A percentile compares a stretch with the other conserved stretches of the same genome.
phyloP scores from a whole-genome alignment of 2,329 filamentous ascomycete genomes.

The Gremmenia infestans region DNA sequence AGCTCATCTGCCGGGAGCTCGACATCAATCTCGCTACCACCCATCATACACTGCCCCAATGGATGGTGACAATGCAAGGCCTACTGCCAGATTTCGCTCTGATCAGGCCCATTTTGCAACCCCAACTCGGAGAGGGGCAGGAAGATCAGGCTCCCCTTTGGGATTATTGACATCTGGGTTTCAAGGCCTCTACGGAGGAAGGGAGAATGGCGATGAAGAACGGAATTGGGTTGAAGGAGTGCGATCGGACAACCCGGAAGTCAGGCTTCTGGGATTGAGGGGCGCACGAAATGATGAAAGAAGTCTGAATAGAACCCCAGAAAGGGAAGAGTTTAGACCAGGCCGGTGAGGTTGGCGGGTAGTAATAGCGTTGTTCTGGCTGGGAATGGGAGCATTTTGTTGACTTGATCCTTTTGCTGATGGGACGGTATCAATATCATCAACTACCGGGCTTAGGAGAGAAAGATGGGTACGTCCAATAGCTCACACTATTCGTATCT shows the following conservation, averaged over 20 bases:
- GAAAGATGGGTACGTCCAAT: too few relatives aligned
- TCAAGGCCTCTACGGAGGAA: slow-evolving; percentile 43
- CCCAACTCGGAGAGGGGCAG: slow-evolving; percentile 10
- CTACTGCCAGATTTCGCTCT: not conserved
- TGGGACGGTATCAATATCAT: too few relatives aligned
- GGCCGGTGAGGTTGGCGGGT: not conserved
- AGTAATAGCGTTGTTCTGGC: not conserved
- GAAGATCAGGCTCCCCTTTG: slow-evolving; percentile 33
- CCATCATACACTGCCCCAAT: slow-evolving; percentile 41
- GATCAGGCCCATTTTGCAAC: not conserved
- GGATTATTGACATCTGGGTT: slow-evolving; percentile 42
- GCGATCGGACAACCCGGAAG: slow-evolving; percentile 31
- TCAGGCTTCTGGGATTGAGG: slow-evolving; percentile 20
- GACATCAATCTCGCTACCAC: slow-evolving; percentile 40
- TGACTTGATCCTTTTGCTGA: too few relatives aligned
- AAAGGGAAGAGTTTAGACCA: slow-evolving; percentile 24
- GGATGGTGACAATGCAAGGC: not conserved
- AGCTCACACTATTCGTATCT: too few relatives aligned
- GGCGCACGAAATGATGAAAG: slow-evolving; percentile 18
- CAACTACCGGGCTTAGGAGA: too few relatives aligned
- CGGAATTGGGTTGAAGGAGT: slow-evolving; percentile 27
- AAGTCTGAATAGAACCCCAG: slow-evolving; percentile 19
- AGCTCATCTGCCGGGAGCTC: slow-evolving; percentile 43
- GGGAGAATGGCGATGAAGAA: slow-evolving; percentile 44
- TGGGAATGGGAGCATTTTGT: too few relatives aligned